These are phyloP conservation scores for Rutstroemia sp. DNA, from an alignment of 2,329 filamentous ascomycete genomes.

Conservation along the genomic window DNA sequence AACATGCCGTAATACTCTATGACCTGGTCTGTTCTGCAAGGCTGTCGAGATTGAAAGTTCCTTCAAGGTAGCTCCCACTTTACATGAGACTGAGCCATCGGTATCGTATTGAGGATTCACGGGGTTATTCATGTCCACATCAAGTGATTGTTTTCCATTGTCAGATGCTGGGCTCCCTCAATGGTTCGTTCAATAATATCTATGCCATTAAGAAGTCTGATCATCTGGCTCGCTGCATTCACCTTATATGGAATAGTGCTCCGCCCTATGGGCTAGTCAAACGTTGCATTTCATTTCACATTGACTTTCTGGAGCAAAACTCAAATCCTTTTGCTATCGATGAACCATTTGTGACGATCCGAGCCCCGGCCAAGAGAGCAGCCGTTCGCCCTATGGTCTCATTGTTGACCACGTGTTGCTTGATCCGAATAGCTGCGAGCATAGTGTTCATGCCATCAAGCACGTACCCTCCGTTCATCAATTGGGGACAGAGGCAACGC, in stretches of 20 bases:
- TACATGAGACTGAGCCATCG: conserved; percentile 2
- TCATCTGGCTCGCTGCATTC: background rate
- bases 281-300: background rate
- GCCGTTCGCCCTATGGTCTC: conserved; percentile 5
- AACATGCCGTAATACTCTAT: conserved; percentile 10
- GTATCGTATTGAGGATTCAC: background rate
- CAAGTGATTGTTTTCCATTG: conserved; percentile 3
- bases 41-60: conserved; percentile 1
- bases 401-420: conserved; percentile 1
- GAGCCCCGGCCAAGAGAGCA: conserved; percentile 2
- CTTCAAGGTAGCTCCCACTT: background rate
- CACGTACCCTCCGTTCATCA: conserved; percentile 6
- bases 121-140: background rate
- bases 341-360: conserved; percentile 2
- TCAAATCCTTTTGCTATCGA: conserved; percentile 2
- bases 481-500: background rate
- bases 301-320: background rate
- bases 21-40: conserved; percentile 9
- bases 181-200: conserved; percentile 7
- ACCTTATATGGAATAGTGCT: background rate
- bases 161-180: conserved; percentile 3
- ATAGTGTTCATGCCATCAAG: background rate
- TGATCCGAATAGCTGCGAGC: background rate
- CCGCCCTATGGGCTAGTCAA: background rate
- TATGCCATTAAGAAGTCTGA: conserved; percentile 1